Evolutionary conservation across 2,329 filamentous ascomycete genomes (phyloP).

Genomic region (Ophiostoma ulmi): DNA sequence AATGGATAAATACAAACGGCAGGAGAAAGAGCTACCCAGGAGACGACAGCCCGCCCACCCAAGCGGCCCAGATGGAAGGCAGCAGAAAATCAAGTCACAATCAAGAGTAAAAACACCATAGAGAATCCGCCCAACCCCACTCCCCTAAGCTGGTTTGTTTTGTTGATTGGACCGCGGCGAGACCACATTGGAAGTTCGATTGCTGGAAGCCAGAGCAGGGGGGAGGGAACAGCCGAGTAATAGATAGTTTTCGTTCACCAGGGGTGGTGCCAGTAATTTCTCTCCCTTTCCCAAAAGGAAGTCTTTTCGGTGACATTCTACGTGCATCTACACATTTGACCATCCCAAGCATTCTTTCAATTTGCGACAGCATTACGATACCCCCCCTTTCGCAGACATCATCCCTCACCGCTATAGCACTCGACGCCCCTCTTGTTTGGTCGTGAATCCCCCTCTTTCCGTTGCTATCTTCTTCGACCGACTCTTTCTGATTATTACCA

Average conservation of each 20-base stretch:
- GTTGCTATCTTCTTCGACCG: not conserved
- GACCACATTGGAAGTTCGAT: slow-evolving; percentile 18
- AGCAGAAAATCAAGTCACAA: slow-evolving; percentile 1
- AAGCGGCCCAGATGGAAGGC: slow-evolving; percentile 13
- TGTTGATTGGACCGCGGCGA: slow-evolving; percentile 25
- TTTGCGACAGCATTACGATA: slow-evolving; percentile 14
- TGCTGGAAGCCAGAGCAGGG: slow-evolving; percentile 13
- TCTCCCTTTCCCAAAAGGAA: slow-evolving; percentile 12
- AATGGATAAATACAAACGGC: slow-evolving; percentile 20
- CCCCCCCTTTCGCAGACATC: slow-evolving; percentile 4
- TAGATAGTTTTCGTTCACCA: not conserved
- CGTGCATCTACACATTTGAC: slow-evolving; percentile 5
- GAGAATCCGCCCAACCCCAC: slow-evolving; percentile 22
- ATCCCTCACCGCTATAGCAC: slow-evolving; percentile 2
- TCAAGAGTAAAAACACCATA: slow-evolving; percentile 6
- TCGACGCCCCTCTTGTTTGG: not conserved
- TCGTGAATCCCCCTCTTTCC: not conserved
- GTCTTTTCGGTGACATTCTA: slow-evolving; percentile 10
- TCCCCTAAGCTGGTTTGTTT: slow-evolving; percentile 20
- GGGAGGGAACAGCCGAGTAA: not conserved
- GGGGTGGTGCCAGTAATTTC: slow-evolving; percentile 12
- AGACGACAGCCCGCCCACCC: not conserved
- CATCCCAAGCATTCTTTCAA: slow-evolving; percentile 5
- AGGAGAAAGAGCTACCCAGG: slow-evolving; percentile 5
- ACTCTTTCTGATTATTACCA: not conserved